Conservation (phyloP, 345 rosid species). For the Boechera stricta region DNA sequence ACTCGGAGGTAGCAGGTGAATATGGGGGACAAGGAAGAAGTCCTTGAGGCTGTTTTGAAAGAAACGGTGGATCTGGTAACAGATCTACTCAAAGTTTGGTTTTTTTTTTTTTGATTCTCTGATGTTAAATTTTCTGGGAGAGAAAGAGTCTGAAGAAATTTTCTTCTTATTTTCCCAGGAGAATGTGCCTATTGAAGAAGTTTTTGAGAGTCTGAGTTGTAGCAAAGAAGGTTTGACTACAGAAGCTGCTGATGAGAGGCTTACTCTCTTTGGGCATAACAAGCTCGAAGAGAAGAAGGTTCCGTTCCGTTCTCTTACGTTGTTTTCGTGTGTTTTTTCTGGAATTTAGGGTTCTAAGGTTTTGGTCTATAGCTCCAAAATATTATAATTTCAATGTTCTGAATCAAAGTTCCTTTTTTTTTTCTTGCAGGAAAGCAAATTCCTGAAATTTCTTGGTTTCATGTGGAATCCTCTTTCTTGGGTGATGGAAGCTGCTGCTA, state of each 20-base stretch:
- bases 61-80: constrained; percentile 99
- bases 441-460: constrained; percentile 87
- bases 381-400: constrained; percentile 21
- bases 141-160: constrained; percentile 2
- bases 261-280: constrained; percentile 90
- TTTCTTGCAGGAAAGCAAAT: constrained; percentile 79
- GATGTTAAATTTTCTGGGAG: constrained; percentile 25
- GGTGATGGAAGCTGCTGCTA: constrained; percentile 99
- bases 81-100: constrained; percentile 59
- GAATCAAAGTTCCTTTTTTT: constrained; percentile 11
- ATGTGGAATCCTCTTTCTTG: constrained; percentile 99
- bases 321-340: neutral
- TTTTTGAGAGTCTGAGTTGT: constrained; percentile 95
- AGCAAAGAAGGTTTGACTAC: constrained; percentile 85
- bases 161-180: constrained; percentile 57
- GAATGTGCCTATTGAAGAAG: constrained; percentile 97
- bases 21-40: constrained; percentile 81
- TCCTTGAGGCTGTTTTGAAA: constrained; percentile 90
- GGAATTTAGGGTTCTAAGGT: constrained; percentile 4
- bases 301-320: neutral
- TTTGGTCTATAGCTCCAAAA: constrained; percentile 9
- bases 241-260: constrained; percentile 87
- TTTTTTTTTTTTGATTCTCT: neutral
- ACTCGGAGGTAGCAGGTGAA: constrained; percentile 23
- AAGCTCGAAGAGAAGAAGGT: constrained; percentile 97